Conservation (phyloP, 2,329 filamentous ascomycete species). For the Penicillium sp. region DNA sequence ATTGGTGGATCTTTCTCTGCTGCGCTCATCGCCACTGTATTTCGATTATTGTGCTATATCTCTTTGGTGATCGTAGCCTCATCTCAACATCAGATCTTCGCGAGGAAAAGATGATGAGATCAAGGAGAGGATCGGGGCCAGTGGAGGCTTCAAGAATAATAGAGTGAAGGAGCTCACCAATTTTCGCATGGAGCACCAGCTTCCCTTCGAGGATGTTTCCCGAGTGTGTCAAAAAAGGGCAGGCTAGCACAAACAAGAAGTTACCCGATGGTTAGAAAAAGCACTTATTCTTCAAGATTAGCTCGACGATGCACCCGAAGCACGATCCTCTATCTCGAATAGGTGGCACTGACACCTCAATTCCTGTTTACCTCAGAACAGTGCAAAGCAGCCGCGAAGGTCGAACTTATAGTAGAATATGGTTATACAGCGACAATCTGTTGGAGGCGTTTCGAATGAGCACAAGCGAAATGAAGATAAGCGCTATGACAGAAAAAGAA, state of each 20-base stretch:
- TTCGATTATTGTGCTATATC: conserved; percentile 4
- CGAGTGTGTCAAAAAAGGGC: background rate
- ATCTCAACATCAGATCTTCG: conserved; percentile 27
- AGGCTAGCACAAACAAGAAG: background rate
- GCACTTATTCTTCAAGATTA: background rate
- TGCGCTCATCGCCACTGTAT: background rate
- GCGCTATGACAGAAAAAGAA: too few relatives aligned
- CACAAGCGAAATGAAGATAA: too few relatives aligned
- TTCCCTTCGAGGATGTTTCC: conserved; percentile 30
- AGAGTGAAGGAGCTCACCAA: conserved; percentile 23
- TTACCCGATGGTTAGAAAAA: background rate
- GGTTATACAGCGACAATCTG: background rate
- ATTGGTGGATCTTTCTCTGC: background rate
- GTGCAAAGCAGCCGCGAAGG: background rate
- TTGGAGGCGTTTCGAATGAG: too few relatives aligned
- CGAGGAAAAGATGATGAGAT: conserved; percentile 30
- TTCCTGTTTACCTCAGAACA: background rate
- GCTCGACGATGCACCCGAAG: background rate
- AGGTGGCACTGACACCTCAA: background rate
- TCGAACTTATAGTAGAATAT: background rate
- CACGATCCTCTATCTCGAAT: background rate
- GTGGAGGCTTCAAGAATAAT: conserved; percentile 55
- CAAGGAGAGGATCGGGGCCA: conserved; percentile 35
- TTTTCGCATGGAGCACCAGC: conserved; percentile 24
- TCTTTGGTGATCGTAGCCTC: conserved; percentile 18